These are phyloP conservation scores for Podospora sp. DNA, from an alignment of 495 filamentous ascomycete species.

Conservation along the genomic window DNA sequence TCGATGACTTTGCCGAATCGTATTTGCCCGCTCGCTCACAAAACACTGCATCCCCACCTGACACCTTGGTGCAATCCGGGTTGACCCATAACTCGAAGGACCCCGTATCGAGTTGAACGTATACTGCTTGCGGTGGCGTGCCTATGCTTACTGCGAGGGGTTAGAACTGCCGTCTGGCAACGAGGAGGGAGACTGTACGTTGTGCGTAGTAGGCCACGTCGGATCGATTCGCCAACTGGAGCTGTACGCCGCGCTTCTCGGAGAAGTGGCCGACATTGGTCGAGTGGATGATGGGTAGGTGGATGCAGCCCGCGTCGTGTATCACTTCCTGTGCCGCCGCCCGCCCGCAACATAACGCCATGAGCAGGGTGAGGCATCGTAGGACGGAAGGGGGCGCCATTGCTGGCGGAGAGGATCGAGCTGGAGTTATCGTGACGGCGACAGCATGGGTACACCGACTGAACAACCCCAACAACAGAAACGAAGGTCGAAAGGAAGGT, in stretches of 20 bases:
- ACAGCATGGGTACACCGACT: slow-evolving; percentile 34
- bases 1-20: slow-evolving; percentile 42
- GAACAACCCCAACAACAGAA: slow-evolving; percentile 15
- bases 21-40: slow-evolving; percentile 47
- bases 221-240: slow-evolving; percentile 49
- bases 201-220: slow-evolving; percentile 55
- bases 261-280: slow-evolving; percentile 46
- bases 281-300: slow-evolving; percentile 51
- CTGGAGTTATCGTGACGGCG: slow-evolving; percentile 29
- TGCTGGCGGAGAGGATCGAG: slow-evolving; percentile 32
- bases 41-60: slow-evolving; percentile 42
- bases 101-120: slow-evolving; percentile 53
- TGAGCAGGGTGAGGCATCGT: slow-evolving; percentile 33
- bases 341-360: slow-evolving; percentile 33
- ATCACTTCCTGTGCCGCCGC: slow-evolving; percentile 25
- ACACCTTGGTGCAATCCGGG: slow-evolving; percentile 47
- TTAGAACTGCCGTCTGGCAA: slow-evolving; percentile 26
- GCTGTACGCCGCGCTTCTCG: slow-evolving; percentile 43
- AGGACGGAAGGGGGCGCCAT: slow-evolving; percentile 43
- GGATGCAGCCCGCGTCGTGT: slow-evolving; percentile 41
- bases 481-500: slow-evolving; percentile 15
- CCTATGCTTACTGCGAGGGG: slow-evolving; percentile 47
- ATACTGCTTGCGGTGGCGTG: slow-evolving; percentile 50
- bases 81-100: slow-evolving; percentile 58
- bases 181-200: slow-evolving; percentile 29